Percentiles rank a stretch among this genome's conserved stretches.
phyloP scores from a whole-genome alignment of 2,329 filamentous ascomycete species.

The Penicillium sclerotigenum region DNA sequence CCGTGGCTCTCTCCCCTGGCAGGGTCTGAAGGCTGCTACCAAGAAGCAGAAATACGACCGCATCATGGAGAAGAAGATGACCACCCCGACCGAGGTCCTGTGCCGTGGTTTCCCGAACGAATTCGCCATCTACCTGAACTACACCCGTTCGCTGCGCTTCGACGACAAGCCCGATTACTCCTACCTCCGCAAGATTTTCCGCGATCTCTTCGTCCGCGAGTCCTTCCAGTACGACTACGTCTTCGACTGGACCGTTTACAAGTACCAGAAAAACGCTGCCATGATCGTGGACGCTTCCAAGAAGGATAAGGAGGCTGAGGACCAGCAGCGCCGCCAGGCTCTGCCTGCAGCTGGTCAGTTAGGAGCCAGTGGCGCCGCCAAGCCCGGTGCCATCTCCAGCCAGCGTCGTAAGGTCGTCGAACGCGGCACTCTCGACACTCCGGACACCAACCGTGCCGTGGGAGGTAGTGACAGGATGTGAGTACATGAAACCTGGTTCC shows the following conservation, averaged over 20 bases:
- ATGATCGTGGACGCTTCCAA: slow-evolving; percentile 81
- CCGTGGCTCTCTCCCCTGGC: slow-evolving; percentile 97
- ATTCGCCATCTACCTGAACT: slow-evolving; percentile 99
- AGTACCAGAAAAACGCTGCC: slow-evolving; percentile 99
- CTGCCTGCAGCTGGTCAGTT: slow-evolving; percentile 58
- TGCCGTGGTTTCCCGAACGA: slow-evolving; percentile 99
- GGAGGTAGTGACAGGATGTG: slow-evolving; percentile 92
- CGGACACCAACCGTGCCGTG: slow-evolving; percentile 70
- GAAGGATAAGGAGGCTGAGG: slow-evolving; percentile 72
- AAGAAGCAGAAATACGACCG: slow-evolving; percentile 99
- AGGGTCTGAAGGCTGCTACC: slow-evolving; percentile 95
- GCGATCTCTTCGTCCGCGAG: slow-evolving; percentile 96
- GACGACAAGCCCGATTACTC: slow-evolving; percentile 99
- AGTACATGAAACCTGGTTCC: slow-evolving; percentile 74
- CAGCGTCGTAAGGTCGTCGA: slow-evolving; percentile 81
- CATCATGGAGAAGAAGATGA: slow-evolving; percentile 99
- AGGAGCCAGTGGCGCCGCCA: slow-evolving; percentile 58
- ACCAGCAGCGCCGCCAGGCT: slow-evolving; percentile 66
- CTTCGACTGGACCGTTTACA: slow-evolving; percentile 99
- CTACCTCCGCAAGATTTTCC: slow-evolving; percentile 99
- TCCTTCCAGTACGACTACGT: slow-evolving; percentile 99
- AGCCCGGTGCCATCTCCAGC: slow-evolving; percentile 71
- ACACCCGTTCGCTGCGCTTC: slow-evolving; percentile 96
- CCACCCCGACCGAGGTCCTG: slow-evolving; percentile 94
- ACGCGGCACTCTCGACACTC: slow-evolving; percentile 63